phyloP scores from a whole-genome alignment of 2,329 filamentous ascomycete genomes.

The Colletotrichum coccodes region DNA sequence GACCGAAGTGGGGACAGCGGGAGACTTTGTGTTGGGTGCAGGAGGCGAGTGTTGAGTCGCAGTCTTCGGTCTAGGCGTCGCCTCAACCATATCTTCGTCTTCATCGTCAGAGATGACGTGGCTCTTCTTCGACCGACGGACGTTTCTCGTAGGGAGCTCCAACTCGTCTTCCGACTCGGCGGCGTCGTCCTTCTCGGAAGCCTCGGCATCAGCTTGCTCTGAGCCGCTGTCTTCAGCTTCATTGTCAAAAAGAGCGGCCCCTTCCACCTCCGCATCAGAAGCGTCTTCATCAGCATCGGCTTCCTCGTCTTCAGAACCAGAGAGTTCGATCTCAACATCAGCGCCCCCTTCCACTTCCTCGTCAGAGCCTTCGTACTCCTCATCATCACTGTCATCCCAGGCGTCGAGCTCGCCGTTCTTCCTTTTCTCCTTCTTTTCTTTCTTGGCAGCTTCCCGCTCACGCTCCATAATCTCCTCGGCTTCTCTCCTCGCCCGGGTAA shows the following conservation, averaged over 20 bases:
- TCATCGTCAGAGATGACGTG: constrained; percentile 74
- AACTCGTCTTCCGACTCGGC: constrained; percentile 51
- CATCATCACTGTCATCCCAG: constrained; percentile 68
- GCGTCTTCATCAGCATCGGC: constrained; percentile 46
- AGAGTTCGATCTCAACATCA: constrained; percentile 52
- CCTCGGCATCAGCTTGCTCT: constrained; percentile 39
- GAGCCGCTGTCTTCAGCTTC: constrained; percentile 55
- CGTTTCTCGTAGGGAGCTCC: constrained; percentile 50
- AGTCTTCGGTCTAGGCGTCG: constrained; percentile 61
- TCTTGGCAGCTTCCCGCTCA: constrained; percentile 80
- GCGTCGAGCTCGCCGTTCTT: constrained; percentile 58
- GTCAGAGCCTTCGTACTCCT: constrained; percentile 54
- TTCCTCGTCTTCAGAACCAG: constrained; percentile 53
- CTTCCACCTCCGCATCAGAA: constrained; percentile 39
- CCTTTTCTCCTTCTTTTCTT: constrained; percentile 59
- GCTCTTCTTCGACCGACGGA: constrained; percentile 62
- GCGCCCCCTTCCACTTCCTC: constrained; percentile 52
- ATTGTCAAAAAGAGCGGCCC: constrained; percentile 49
- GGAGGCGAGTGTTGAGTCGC: constrained; percentile 53
- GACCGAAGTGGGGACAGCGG: constrained; percentile 69
- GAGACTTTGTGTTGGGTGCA: constrained; percentile 56
- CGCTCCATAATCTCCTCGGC: constrained; percentile 80
- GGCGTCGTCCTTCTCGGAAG: constrained; percentile 36
- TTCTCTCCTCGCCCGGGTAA: constrained; percentile 85
- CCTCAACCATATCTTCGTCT: constrained; percentile 55